phyloP scores from a whole-genome alignment of 2,329 filamentous ascomycete species.

The Ophiocordyceps unilateralis region DNA sequence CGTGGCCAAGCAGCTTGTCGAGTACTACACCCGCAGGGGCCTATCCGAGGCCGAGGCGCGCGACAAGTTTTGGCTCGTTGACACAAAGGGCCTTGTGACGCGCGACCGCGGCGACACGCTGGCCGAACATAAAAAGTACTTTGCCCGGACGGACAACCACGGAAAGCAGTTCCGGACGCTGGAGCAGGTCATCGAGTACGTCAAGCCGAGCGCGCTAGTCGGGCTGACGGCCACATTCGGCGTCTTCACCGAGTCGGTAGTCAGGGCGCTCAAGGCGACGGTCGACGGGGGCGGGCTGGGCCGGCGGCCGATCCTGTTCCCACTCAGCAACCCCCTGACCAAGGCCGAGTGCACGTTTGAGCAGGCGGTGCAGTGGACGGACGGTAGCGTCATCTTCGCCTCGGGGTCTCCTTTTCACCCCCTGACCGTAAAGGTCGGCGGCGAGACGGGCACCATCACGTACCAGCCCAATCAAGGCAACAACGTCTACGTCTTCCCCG shows the following conservation, averaged over 20 bases:
- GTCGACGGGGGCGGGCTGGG: constrained; percentile 49
- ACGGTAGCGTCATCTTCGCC: constrained; percentile 83
- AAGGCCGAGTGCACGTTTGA: constrained; percentile 98
- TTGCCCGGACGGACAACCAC: constrained; percentile 46
- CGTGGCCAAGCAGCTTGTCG: constrained; percentile 93
- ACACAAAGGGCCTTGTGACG: constrained; percentile 91
- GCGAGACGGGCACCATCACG: constrained; percentile 38
- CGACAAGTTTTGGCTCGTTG: constrained; percentile 91
- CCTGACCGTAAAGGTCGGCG: constrained; percentile 43
- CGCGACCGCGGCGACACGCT: constrained; percentile 84
- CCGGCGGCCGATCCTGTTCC: constrained; percentile 81
- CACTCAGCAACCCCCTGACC: constrained; percentile 85
- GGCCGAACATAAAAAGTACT: constrained; percentile 73
- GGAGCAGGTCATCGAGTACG: constrained; percentile 82
- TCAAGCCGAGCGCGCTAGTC: constrained; percentile 87
- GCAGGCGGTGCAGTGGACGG: constrained; percentile 77
- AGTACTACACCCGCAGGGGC: constrained; percentile 89
- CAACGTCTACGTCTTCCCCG: constrained; percentile 88
- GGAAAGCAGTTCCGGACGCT: constrained; percentile 60
- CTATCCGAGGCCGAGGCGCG: constrained; percentile 74
- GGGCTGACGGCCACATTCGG: constrained; percentile 89
- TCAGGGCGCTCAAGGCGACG: constrained; percentile 50
- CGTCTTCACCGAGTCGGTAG: constrained; percentile 76
- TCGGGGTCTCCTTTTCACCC: constrained; percentile 84
- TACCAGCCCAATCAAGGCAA: constrained; percentile 74